Base-by-base conservation (phyloP, 1,284 basidiomycete species). In the Cryptococcus sp. region DNA sequence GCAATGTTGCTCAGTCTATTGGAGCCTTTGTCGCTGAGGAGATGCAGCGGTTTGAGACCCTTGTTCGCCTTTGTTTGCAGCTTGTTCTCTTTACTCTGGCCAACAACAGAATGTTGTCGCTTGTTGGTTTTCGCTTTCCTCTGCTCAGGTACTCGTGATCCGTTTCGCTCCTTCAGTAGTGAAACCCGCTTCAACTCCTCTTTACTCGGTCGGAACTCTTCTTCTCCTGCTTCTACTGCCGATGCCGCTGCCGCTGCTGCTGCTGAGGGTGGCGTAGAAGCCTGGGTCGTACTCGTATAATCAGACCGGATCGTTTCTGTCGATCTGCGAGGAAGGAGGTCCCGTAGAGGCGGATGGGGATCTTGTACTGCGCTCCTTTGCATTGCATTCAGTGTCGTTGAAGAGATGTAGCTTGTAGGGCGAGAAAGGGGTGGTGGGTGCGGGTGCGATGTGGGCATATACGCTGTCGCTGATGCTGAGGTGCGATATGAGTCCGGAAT, bases 301-400 rank as follows among this genome's bases (percentile, higher is more conserved):
- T 51, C 53, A 5, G 56, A 59, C 25, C 54, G 45, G 2, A 68
- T 49, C 15, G 69, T 66, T 31, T 69, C 67, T 27, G 52, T 63
- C 1, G 66, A 66, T 48, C 53, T 60, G 13, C 55, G 50, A 13
- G 61, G 54, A 31, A 65, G 23, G 20, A 60, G 55, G 5, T 38
- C 44, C 39, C 62, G 60, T 17, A 64, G 25, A 17, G 61, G 57
- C 17, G 57, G 61, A 50, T 60, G 61, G 22, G 62, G 50, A 4
- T 44, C 51, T 6, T 48, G 39, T 20, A 40, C 39, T 3, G 42
- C 54, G 57, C 54, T 20, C 42, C n/a, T 47, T 31, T 39, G 35
- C 35, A 27, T 31, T 8, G 42, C 15, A 17, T 22, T 27, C n/a
- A 47, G n/a, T 19, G 47, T 22, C 19, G 20, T 45, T 16, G 40